Percentiles rank a stretch among this genome's conserved stretches.
These are phyloP conservation scores for Triticum timopheevii DNA, from an alignment of 176 grass and related monocot genomes.

Conservation along the genomic window DNA sequence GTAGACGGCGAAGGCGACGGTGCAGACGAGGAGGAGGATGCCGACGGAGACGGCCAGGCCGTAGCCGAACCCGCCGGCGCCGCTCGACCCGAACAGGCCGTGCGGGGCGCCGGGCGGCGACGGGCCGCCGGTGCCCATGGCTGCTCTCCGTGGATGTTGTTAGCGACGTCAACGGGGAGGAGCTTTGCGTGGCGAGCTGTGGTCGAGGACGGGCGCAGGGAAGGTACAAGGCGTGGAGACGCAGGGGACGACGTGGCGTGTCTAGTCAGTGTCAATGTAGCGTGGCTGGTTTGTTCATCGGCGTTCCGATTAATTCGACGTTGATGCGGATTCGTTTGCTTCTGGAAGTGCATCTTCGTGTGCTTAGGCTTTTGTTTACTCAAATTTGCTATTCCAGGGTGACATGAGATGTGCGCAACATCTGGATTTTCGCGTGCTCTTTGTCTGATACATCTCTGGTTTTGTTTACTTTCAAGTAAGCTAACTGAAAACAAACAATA, in stretches of 20 bases:
- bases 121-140: constrained; percentile 4
- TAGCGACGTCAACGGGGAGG: neutral
- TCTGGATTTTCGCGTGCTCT: too few relatives aligned
- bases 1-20: constrained; percentile 61
- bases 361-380: neutral
- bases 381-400: neutral
- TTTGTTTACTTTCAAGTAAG: too few relatives aligned
- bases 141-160: neutral
- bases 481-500: too few relatives aligned
- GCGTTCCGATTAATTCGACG: too few relatives aligned
- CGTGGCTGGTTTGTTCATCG: neutral
- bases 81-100: constrained; percentile 39
- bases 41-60: constrained; percentile 67
- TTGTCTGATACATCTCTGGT: too few relatives aligned
- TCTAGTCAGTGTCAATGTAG: neutral
- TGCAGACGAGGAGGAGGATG: constrained; percentile 67
- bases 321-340: neutral
- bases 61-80: constrained; percentile 57
- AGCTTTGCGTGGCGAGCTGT: neutral
- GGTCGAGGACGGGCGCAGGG: neutral
- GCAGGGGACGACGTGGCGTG: neutral
- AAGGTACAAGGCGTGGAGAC: neutral
- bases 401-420: too few relatives aligned
- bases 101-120: neutral
- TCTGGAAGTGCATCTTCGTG: neutral